These are phyloP conservation scores for Mortierella alpina DNA, from an alignment of 192 early-diverging fungal species.

Conservation along the genomic window DNA sequence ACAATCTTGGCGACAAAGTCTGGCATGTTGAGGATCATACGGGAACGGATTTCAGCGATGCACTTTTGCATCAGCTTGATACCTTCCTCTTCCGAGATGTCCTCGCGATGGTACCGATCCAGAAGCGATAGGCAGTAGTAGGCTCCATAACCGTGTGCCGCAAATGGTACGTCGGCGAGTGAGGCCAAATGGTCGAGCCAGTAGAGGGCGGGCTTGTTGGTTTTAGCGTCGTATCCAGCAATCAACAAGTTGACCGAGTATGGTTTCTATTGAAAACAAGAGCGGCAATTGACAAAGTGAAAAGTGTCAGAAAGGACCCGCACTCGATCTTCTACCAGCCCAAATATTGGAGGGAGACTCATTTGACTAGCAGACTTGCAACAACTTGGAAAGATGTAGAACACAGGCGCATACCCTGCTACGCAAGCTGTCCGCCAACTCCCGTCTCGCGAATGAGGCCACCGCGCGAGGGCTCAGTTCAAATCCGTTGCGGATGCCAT, in stretches of 20 bases:
- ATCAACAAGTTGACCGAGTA: constrained; percentile 93
- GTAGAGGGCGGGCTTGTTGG: constrained; percentile 79
- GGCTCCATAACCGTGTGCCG: constrained; percentile 91
- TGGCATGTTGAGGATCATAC: constrained; percentile 89
- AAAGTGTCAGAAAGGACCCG: neutral
- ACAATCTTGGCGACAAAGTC: constrained; percentile 88
- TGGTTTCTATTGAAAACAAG: constrained; percentile 69
- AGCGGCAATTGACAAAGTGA: neutral
- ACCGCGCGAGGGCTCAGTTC: constrained; percentile 82
- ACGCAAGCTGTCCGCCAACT: constrained; percentile 88
- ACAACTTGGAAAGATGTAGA: neutral
- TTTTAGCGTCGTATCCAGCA: constrained; percentile 83
- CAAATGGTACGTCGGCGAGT: constrained; percentile 83
- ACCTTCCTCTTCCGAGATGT: constrained; percentile 88
- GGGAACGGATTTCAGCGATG: constrained; percentile 80
- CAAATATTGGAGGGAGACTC: neutral
- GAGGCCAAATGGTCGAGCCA: constrained; percentile 94
- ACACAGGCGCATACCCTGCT: constrained; percentile 65
- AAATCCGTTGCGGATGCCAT: constrained; percentile 88
- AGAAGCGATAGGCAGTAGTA: constrained; percentile 92
- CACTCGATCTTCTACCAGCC: no score
- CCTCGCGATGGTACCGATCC: constrained; percentile 90
- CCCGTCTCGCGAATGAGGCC: constrained; percentile 85
- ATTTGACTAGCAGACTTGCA: neutral
- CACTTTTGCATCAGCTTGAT: constrained; percentile 87